A percentile compares a stretch with the other conserved stretches of the same genome.
Evolutionary conservation across 2,329 filamentous ascomycete species (phyloP).

Genomic region (Alternaria panax): DNA sequence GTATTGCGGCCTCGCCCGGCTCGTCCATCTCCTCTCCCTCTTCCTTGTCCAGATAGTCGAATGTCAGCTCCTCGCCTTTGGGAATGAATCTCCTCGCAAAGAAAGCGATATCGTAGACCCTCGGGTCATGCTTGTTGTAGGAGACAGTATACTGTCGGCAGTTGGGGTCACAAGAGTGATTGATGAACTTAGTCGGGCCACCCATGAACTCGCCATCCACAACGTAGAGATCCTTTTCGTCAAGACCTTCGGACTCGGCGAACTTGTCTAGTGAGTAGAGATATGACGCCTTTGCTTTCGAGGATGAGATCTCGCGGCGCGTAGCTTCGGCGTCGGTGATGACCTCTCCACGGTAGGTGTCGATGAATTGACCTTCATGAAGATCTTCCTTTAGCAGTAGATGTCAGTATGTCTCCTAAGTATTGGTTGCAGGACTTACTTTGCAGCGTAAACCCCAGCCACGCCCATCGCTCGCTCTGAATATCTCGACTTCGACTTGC

Average conservation of each 20-base stretch:
- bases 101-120: constrained; percentile 77
- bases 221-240: constrained; percentile 52
- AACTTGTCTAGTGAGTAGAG: constrained; percentile 86
- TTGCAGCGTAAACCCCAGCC: constrained; percentile 79
- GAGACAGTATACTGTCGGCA: constrained; percentile 80
- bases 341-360: constrained; percentile 74
- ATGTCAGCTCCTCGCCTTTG: constrained; percentile 74
- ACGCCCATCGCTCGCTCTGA: constrained; percentile 70
- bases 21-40: constrained; percentile 59
- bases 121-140: constrained; percentile 76
- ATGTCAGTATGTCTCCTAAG: not conserved
- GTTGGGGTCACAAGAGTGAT: constrained; percentile 82
- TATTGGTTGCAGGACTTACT: not conserved
- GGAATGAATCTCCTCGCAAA: constrained; percentile 74
- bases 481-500: constrained; percentile 75
- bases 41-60: constrained; percentile 77
- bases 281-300: constrained; percentile 75
- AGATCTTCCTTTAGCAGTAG: constrained; percentile 58
- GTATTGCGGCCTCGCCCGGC: constrained; percentile 56
- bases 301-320: constrained; percentile 65
- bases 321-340: constrained; percentile 66
- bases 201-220: constrained; percentile 77
- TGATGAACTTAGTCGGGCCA: constrained; percentile 81
- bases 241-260: constrained; percentile 64
- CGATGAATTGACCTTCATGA: constrained; percentile 77